phyloP scores from a whole-genome alignment of 1,284 basidiomycete genomes.

The Pascua guehoae region DNA sequence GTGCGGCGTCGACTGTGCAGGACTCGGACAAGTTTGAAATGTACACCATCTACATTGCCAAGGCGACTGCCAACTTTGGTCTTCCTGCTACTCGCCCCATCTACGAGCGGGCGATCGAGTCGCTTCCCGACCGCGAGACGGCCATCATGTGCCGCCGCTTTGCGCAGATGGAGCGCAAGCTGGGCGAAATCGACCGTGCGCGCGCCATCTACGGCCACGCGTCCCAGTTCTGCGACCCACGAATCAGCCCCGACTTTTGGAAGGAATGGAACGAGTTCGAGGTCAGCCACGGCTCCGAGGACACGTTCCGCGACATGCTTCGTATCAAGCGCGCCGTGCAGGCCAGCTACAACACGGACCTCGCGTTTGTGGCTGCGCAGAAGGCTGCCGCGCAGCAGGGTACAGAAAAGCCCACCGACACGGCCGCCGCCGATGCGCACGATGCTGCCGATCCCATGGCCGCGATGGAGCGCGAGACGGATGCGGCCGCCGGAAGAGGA shows the following conservation, averaged over 20 bases:
- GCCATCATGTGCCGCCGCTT: constrained; percentile 98
- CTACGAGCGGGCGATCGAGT: constrained; percentile 93
- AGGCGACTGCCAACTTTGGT: constrained; percentile 92
- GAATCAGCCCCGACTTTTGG: constrained; percentile 89
- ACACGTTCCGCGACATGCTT: constrained; percentile 98
- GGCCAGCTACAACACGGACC: constrained; percentile 95
- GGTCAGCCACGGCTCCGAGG: constrained; percentile 93
- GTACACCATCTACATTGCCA: constrained; percentile 96
- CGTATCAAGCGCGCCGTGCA: constrained; percentile 97
- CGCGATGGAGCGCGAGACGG: constrained; percentile 59
- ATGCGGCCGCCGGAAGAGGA: constrained; percentile 57
- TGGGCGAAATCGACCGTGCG: constrained; percentile 97
- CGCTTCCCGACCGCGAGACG: constrained; percentile 86
- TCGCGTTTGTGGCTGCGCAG: constrained; percentile 78
- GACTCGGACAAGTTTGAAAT: constrained; percentile 95
- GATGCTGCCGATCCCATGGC: constrained; percentile 58
- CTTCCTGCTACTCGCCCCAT: constrained; percentile 93
- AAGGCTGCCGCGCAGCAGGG: constrained; percentile 60
- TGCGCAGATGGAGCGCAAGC: constrained; percentile 90
- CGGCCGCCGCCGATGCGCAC: constrained; percentile 36
- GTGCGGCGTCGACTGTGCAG: constrained; percentile 79
- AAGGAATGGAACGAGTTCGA: constrained; percentile 95
- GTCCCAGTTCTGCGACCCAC: constrained; percentile 96
- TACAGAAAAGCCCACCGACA: constrained; percentile 38
- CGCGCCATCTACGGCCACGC: constrained; percentile 95